Evolutionary conservation across 495 filamentous ascomycete genomes (phyloP), one percentile per base, ranked within the genome.

Genomic region (Penicillium parvum): DNA sequence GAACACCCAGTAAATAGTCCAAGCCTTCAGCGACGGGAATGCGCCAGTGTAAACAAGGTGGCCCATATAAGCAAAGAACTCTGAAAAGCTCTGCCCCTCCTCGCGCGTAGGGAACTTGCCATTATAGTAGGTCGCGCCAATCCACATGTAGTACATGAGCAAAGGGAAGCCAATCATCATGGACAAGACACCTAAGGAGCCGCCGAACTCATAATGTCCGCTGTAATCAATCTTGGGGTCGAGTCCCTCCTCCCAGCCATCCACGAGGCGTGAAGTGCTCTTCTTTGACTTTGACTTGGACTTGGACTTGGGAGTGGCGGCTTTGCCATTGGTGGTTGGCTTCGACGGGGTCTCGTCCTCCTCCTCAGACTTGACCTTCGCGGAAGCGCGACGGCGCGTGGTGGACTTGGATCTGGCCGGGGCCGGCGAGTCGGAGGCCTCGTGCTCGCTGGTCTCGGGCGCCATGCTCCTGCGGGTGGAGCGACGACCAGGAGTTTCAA

Each of bases 121-220:
- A 65, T 87, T 71, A 61, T 95, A 98, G 65, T 89, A 91, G 32
- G 82, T 88, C 27, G 90, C 86, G 20, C 92, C 92, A 60, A 95
- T 83, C 91, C 91, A 98, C 88, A 98, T 91, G 72, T 95, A 96
- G 73, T 85, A 96, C 92, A 98, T 98, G 48, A 98, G 73, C 30
- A 85, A 25, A 9, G 92, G 92, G 65, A 96, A 98, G 33, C 81
- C 83, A 45, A 92, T 73, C 88, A 98, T 98, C 79, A 95, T 88
- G 39, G 81, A 71, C 15, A 70, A 61, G 17, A 88, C 81, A 41
- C 90, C 90, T 35, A 67, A 68, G 2, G 86, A 81, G 43, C 92
- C 92, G 44, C 90, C 88, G 56, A 98, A 96, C 57, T 98, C 92
- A 58, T 84, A 87, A 43, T 86, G 74, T 34, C 83, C 85, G 37